Evolutionary conservation across 192 early-diverging fungal species (phyloP).

Genomic region (Gorgonomyces haynaldii): DNA sequence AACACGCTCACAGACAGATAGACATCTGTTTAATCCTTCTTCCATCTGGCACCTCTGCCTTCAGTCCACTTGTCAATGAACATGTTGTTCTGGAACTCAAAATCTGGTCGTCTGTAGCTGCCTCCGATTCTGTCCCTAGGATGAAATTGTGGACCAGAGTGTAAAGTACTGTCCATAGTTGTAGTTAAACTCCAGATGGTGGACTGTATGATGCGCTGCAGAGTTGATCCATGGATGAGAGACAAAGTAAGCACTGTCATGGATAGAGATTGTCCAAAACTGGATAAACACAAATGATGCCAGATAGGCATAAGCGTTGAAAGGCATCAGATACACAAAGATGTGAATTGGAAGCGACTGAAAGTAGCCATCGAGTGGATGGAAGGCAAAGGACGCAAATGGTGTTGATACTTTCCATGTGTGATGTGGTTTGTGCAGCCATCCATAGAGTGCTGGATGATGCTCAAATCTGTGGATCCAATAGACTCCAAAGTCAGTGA

Average conservation of each 20-base stretch:
- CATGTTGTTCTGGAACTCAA: slow-evolving; percentile 40
- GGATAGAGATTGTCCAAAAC: slow-evolving; percentile 94
- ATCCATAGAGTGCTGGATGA: slow-evolving; percentile 78
- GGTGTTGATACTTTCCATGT: slow-evolving; percentile 91
- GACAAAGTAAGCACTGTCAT: slow-evolving; percentile 78
- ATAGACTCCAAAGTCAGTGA: slow-evolving; percentile 92
- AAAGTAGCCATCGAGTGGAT: slow-evolving; percentile 84
- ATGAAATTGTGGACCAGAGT: no score
- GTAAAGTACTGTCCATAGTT: slow-evolving; percentile 99
- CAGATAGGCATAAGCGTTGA: slow-evolving; percentile 87
- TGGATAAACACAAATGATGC: slow-evolving; percentile 77
- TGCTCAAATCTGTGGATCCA: slow-evolving; percentile 93
- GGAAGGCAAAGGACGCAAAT: slow-evolving; percentile 92
- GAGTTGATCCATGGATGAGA: slow-evolving; percentile 64
- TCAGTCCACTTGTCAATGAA: slow-evolving; percentile 27
- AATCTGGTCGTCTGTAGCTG: slow-evolving; percentile 30
- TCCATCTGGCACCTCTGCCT: background rate
- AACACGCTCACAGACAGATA: background rate
- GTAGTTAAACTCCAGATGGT: slow-evolving; percentile 98
- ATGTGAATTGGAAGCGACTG: slow-evolving; percentile 95
- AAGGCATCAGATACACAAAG: slow-evolving; percentile 81
- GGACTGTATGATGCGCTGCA: slow-evolving; percentile 93
- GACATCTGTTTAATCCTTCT: background rate
- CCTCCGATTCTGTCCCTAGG: slow-evolving; percentile 44
- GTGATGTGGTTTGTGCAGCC: slow-evolving; percentile 80